Base-by-base conservation (phyloP, 2,329 filamentous ascomycete genomes). In the Fusarium paranaense region DNA sequence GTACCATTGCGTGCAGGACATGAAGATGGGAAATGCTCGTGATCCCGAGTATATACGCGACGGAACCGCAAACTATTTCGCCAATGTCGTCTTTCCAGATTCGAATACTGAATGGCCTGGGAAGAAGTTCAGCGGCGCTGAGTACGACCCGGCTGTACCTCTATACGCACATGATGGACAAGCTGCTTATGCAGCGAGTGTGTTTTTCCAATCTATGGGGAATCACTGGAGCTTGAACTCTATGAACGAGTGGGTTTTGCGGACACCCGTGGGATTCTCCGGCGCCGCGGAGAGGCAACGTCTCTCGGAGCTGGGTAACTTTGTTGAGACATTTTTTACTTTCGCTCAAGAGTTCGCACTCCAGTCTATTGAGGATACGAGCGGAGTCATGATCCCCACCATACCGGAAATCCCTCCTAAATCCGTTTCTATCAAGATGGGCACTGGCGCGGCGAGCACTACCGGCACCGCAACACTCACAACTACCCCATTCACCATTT, bases 21-120 rank as follows among this genome's bases (percentile, higher is more conserved):
- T 57, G 2, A 40, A 32, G 16, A 2, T 70, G 5, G 63, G 54
- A 3, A 64, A 62, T 7, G 2, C 6, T 8, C 9, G 11, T 5
- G 62, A 58, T 5, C 67, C 70, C 2, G 13, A 25, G 4, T 75
- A 66, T 50, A 40, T 72, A 5, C 14, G 22, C 6, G 69, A 72
- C 2, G 71, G 66, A n/a, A 70, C 71, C 6, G 71, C 72, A 20
- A 70, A 72, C 27, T 74, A 75, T 40, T 68, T 74, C 11, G 67
- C 69, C 37, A 75, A 74, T 25, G 40, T 70, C 7, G 66, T 72
- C 32, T 74, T 67, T 27, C 66, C 69, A 6, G 7, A 22, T 9
- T 50, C 54, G 22, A 74, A 75, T 6, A 20, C 18, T 0, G 72
- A 72, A 58, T 74, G 71, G 72, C 62, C 64, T 8, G 64, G 61